A percentile compares a stretch with the other conserved stretches of the same genome.
phyloP scores from a whole-genome alignment of 352 stramenopile genomes.

The Globisporangium alternatum region DNA sequence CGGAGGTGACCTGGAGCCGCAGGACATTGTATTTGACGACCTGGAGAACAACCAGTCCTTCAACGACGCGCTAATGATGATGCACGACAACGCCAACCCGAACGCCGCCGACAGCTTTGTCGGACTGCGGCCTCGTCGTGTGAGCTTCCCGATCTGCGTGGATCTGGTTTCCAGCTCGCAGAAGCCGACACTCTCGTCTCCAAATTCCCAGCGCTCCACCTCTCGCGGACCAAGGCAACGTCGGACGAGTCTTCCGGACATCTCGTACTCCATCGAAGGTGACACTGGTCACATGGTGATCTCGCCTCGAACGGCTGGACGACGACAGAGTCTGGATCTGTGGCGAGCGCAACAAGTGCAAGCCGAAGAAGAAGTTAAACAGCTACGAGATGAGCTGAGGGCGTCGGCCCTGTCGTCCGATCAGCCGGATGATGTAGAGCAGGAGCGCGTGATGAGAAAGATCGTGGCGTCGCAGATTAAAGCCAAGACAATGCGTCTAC shows the following conservation, averaged over 20 bases:
- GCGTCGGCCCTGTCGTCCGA: constrained; percentile 32
- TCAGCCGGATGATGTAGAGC: constrained; percentile 32
- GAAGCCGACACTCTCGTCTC: constrained; percentile 37
- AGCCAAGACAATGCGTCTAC: constrained; percentile 50
- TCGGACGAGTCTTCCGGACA: constrained; percentile 21
- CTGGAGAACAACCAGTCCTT: constrained; percentile 27
- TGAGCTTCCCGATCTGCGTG: constrained; percentile 22
- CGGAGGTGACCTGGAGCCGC: constrained; percentile 18
- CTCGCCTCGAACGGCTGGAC: constrained; percentile 34
- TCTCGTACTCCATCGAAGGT: constrained; percentile 3
- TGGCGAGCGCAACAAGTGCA: constrained; percentile 45
- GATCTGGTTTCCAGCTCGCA: constrained; percentile 27
- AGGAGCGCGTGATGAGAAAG: constrained; percentile 68
- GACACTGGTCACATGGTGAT: background rate
- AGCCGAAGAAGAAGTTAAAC: constrained; percentile 35
- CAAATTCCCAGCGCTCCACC: constrained; percentile 25
- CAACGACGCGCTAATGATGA: constrained; percentile 2
- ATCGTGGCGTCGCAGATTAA: constrained; percentile 65
- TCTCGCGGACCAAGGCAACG: constrained; percentile 6
- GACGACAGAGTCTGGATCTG: constrained; percentile 50
- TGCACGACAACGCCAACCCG: constrained; percentile 31
- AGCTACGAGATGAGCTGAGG: constrained; percentile 55
- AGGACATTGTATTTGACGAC: background rate
- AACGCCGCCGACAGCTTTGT: constrained; percentile 28
- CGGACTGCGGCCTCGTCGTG: constrained; percentile 2